Evolutionary conservation across 495 filamentous ascomycete genomes (phyloP), one percentile per base, ranked within the genome.

Genomic region (Talaromyces borbonicus): DNA sequence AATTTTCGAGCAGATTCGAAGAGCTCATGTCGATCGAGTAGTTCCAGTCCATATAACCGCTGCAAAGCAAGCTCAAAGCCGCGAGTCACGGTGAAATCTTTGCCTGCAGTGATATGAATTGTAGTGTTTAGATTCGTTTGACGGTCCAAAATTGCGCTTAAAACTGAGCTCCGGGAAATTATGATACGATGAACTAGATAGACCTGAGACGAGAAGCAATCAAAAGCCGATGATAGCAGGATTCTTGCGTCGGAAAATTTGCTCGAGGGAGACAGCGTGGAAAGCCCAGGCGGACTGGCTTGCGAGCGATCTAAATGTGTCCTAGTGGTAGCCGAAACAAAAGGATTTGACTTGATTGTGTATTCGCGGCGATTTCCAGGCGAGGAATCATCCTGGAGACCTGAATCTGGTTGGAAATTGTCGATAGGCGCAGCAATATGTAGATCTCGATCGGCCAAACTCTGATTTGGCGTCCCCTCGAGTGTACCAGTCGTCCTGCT

Each of bases 11-110:
- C 52, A 11, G 20, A 14, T 2, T 22, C 8, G 8, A 39, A 37
- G n/a, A 63, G 50, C 2, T 46, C 36, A 8, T 47, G 11, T 3
- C 14, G 5, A 8, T 45, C 33, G 0, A 60, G 15, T 7, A 57
- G 12, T 3, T 54, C 49, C 15, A 44, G 18, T 0, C 56, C 60
- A 32, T 68, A 68, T 19, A 64, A 42, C 43, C 46, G 37, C 19
- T 60, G 51, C 0, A 64, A 37, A 4, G 55, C 65, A 30, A 53
- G 46, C 14, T 56, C 50, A 36, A 65, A 62, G 3, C 53, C 52
- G 22, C 57, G 51, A n/a, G 53, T 23, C 15, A 53, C 44, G 9
- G 8, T 19, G 30, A 61, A 60, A 4, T 51, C 33, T 8, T 49
- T 32, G 1, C 55, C 50, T 7, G 52, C 47, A 8, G 52, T 25